Percentiles rank a stretch among this genome's conserved stretches.
Evolutionary conservation across 176 grass and related monocot genomes (phyloP).

Genomic region (Zea luxurians): DNA sequence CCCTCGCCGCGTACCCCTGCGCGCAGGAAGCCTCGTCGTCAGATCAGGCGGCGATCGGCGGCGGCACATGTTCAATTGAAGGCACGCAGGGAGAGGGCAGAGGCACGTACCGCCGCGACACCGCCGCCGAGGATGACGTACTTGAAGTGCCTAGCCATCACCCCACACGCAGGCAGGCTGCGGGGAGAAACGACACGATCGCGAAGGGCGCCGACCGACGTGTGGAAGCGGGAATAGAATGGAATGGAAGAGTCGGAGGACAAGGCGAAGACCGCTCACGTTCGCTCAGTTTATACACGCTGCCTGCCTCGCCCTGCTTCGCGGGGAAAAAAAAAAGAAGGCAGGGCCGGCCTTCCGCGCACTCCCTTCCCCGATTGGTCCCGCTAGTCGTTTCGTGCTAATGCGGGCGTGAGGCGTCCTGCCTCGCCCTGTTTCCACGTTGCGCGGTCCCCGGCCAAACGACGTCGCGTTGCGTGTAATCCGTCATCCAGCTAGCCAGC

Average conservation of each 20-base stretch:
- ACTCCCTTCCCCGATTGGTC: not conserved
- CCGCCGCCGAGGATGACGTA: conserved; percentile 91
- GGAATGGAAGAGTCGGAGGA: not conserved
- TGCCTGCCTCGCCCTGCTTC: not conserved
- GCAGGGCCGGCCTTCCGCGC: not conserved
- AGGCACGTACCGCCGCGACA: conserved; percentile 62
- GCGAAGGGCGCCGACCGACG: not conserved
- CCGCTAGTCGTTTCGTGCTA: not conserved
- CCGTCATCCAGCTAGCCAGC: not conserved
- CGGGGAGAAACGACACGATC: not conserved
- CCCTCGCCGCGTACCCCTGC: conserved; percentile 86
- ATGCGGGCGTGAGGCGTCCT: too few relatives aligned
- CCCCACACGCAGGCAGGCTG: not conserved
- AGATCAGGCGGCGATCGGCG: not conserved
- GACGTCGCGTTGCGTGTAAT: not conserved
- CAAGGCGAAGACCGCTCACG: conserved; percentile 11
- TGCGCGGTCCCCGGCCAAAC: not conserved
- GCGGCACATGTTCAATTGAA: not conserved
- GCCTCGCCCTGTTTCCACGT: not conserved
- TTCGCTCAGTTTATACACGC: conserved; percentile 17
- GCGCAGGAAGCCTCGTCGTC: too few relatives aligned
- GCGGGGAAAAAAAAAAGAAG: not conserved
- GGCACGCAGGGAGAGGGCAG: not conserved
- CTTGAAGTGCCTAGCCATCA: conserved; percentile 73
- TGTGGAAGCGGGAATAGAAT: not conserved